Evolutionary conservation across 1,139 yeast species (phyloP).

Genomic region (Geotrichum citri-aurantii): DNA sequence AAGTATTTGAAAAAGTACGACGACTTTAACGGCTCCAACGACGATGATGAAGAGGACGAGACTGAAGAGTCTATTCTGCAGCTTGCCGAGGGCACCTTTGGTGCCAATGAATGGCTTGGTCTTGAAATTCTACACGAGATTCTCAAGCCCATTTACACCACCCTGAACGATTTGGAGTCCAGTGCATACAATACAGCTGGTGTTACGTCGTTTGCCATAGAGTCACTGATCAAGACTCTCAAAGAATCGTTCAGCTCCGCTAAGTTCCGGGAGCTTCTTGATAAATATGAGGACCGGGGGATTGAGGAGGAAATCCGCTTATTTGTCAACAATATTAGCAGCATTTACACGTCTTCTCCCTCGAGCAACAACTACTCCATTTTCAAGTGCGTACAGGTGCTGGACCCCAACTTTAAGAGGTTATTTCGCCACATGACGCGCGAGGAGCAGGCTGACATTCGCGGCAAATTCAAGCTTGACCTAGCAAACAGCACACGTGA

Average conservation of each 20-base stretch:
- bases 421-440: conserved; percentile 17
- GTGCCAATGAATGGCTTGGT: conserved; percentile 15
- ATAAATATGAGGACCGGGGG: neutral
- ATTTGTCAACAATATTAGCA: conserved; percentile 8
- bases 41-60: conserved; percentile 15
- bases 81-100: conserved; percentile 17
- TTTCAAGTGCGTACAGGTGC: conserved; percentile 15
- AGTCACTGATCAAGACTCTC: conserved; percentile 18
- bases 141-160: conserved; percentile 17
- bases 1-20: conserved; percentile 15
- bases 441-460: conserved; percentile 15
- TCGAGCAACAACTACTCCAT: conserved; percentile 11
- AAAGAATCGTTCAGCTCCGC: conserved; percentile 8
- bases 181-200: conserved; percentile 20
- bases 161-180: conserved; percentile 17
- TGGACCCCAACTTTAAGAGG: conserved; percentile 20
- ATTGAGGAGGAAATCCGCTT: conserved; percentile 5
- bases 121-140: conserved; percentile 12
- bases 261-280: conserved; percentile 2
- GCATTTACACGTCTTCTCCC: conserved; percentile 2
- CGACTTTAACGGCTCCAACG: conserved; percentile 8
- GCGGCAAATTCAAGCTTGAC: conserved; percentile 8
- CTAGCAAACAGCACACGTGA: conserved; percentile 11
- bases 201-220: conserved; percentile 19
- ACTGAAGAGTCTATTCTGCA: conserved; percentile 14